These are phyloP conservation scores for Blastocystis hominis DNA, from an alignment of 352 stramenopile species.

Conservation along the genomic window DNA sequence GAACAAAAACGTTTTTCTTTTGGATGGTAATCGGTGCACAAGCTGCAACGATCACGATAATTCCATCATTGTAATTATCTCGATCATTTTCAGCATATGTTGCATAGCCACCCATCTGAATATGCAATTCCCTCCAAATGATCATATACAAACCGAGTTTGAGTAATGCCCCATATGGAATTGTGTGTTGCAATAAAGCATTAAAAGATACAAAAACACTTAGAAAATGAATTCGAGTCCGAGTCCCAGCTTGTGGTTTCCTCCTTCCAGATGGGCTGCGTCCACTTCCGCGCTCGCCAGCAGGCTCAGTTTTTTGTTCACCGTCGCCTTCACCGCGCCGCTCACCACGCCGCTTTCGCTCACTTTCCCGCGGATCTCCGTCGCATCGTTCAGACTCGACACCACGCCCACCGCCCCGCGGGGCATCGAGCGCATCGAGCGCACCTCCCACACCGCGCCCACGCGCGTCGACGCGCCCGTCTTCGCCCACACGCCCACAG, in stretches of 20 bases:
- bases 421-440: not conserved
- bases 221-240: constrained; percentile 34
- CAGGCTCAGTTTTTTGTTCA: not conserved
- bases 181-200: no score
- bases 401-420: not conserved
- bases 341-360: not conserved
- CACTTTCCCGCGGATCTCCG: not conserved
- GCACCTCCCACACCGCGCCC: not conserved
- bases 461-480: not conserved
- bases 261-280: not conserved
- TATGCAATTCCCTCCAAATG: no score
- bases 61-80: no score
- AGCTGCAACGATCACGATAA: no score
- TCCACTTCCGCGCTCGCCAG: not conserved
- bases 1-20: no score
- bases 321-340: not conserved
- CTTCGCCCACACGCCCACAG: not conserved
- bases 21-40: no score
- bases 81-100: no score
- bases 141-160: no score
- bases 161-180: no score
- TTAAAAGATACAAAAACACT: not conserved
- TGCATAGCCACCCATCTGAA: no score
- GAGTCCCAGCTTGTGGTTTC: constrained; percentile 17
- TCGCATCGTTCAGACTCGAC: not conserved